Evolutionary conservation across 1,284 basidiomycete genomes (phyloP).

Genomic region (Sporisorium graminicola): DNA sequence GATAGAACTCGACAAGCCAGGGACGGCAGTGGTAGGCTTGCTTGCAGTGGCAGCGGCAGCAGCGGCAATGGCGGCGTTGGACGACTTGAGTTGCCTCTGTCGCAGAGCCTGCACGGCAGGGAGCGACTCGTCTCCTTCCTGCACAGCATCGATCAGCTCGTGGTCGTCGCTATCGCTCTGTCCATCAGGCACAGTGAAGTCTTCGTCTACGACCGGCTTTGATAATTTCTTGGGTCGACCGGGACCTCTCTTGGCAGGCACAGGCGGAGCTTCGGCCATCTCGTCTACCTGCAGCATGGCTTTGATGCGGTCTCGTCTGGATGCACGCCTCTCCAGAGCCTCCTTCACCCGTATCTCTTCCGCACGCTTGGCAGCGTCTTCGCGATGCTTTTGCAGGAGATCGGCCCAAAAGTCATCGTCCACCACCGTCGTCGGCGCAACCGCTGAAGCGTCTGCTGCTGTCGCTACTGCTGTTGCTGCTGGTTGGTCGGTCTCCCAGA

Average conservation of each 20-base stretch:
- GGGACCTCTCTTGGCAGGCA: conserved; percentile 24
- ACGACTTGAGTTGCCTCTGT: conserved; percentile 19
- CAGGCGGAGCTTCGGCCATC: not conserved
- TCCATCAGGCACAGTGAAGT: conserved; percentile 23
- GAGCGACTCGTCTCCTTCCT: conserved; percentile 33
- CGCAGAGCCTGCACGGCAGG: conserved; percentile 40
- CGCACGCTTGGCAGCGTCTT: conserved; percentile 39
- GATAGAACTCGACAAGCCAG: not conserved
- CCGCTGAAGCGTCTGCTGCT: conserved; percentile 14
- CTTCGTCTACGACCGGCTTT: conserved; percentile 32
- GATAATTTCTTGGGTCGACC: conserved; percentile 30
- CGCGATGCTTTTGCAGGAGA: conserved; percentile 63
- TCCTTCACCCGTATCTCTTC: conserved; percentile 28
- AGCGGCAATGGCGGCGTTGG: conserved; percentile 19
- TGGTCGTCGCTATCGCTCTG: conserved; percentile 38
- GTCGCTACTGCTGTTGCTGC: conserved; percentile 16
- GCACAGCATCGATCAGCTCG: conserved; percentile 30
- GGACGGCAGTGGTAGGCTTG: not conserved
- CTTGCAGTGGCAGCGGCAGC: conserved; percentile 9
- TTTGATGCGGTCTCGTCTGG: conserved; percentile 39
- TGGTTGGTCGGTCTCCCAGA: conserved; percentile 64
- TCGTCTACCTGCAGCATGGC: conserved; percentile 32
- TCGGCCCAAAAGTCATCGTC: conserved; percentile 64
- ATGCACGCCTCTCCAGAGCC: conserved; percentile 28
- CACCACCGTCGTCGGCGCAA: conserved; percentile 60